A percentile compares a stretch with the other conserved stretches of the same genome.
phyloP scores from a whole-genome alignment of 129 eudicot genomes.

The Centrapalus pauciflorus region DNA sequence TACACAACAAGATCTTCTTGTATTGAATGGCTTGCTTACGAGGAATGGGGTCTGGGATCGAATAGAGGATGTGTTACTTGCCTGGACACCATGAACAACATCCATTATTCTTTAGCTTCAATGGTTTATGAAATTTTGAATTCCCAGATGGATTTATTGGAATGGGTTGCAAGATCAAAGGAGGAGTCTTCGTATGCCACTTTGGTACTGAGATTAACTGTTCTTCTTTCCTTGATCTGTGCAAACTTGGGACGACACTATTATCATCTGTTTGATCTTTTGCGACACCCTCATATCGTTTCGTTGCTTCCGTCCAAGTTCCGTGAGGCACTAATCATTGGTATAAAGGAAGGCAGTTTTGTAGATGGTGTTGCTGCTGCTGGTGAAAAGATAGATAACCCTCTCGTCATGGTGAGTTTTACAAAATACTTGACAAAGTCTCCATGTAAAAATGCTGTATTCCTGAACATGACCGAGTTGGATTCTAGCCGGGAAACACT shows the following conservation, averaged over 20 bases:
- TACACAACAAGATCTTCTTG: slow-evolving; percentile 47
- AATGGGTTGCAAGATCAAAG: slow-evolving; percentile 39
- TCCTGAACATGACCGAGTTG: slow-evolving; percentile 2
- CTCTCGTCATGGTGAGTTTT: slow-evolving; percentile 46
- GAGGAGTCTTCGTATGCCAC: slow-evolving; percentile 17
- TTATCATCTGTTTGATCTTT: slow-evolving; percentile 17
- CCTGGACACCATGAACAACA: slow-evolving; percentile 14
- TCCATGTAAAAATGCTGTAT: slow-evolving; percentile 13
- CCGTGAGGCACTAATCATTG: slow-evolving; percentile 11
- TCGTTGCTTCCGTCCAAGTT: slow-evolving; percentile 36
- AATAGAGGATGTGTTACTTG: neutral
- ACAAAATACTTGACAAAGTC: neutral
- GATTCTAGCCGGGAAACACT: slow-evolving; percentile 1
- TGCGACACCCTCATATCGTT: slow-evolving; percentile 11
- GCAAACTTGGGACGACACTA: slow-evolving; percentile 25
- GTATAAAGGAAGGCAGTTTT: neutral
- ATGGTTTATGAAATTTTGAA: slow-evolving; percentile 22
- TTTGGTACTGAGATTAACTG: slow-evolving; percentile 41
- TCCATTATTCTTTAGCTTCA: slow-evolving; percentile 20
- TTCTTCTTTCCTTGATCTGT: slow-evolving; percentile 40
- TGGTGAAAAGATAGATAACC: slow-evolving; percentile 37
- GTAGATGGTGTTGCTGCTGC: slow-evolving; percentile 35
- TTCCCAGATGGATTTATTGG: slow-evolving; percentile 15
- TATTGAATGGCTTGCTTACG: slow-evolving; percentile 45
- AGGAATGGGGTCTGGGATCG: slow-evolving; percentile 10